phyloP scores from a whole-genome alignment of 495 filamentous ascomycete species.

The Gamarada debralockiae region DNA sequence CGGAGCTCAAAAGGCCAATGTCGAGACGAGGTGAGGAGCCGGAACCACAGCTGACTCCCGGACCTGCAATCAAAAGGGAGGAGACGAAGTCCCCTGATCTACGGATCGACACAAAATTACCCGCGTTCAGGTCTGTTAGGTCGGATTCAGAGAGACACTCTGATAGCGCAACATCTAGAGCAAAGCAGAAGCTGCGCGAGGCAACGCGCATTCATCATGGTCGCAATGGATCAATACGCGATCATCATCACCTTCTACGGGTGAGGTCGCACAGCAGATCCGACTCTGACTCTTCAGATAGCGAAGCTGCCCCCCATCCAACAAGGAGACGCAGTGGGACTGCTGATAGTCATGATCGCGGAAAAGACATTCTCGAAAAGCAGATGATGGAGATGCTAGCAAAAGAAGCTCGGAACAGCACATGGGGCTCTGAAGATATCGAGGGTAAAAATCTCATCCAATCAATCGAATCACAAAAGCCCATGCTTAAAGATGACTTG shows the following conservation, averaged over 20 bases:
- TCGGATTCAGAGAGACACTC: constrained; percentile 15
- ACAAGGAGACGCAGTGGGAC: constrained; percentile 19
- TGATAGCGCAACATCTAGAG: constrained; percentile 25
- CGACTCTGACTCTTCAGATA: constrained; percentile 20
- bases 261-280: constrained; percentile 29
- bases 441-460: neutral
- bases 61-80: constrained; percentile 2
- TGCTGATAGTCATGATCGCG: constrained; percentile 26
- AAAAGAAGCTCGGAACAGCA: constrained; percentile 39
- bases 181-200: constrained; percentile 43
- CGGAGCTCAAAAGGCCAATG: constrained; percentile 16
- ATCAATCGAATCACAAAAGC: constrained; percentile 9
- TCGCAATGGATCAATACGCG: constrained; percentile 25
- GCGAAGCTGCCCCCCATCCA: constrained; percentile 4
- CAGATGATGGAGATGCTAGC: constrained; percentile 65
- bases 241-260: constrained; percentile 4
- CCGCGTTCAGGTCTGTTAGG: constrained; percentile 24
- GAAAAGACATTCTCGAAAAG: constrained; percentile 57
- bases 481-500: neutral
- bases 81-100: constrained; percentile 10
- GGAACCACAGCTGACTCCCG: constrained; percentile 9
- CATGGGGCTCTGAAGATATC: constrained; percentile 16
- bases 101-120: constrained; percentile 23
- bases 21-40: constrained; percentile 15
- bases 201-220: constrained; percentile 43